These are phyloP conservation scores for Sugiyamaella japonica DNA, from an alignment of 1,139 yeast genomes.

Conservation along the genomic window DNA sequence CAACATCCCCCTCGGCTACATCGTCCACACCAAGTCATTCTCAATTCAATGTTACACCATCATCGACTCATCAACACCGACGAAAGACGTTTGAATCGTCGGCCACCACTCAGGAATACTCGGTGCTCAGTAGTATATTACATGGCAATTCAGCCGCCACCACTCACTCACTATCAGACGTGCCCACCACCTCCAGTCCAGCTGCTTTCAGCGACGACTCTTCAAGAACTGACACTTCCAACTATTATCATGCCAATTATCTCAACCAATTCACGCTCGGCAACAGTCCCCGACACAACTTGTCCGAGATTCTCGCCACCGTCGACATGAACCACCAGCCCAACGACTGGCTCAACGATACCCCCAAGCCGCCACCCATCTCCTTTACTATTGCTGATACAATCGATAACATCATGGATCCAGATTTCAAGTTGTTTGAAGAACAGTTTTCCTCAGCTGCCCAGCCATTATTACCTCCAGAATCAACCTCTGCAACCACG, in stretches of 20 bases:
- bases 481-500: background rate
- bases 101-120: conserved; percentile 79
- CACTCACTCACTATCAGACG: conserved; percentile 6
- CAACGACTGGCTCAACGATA: conserved; percentile 28
- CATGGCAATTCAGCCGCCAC: conserved; percentile 34
- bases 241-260: conserved; percentile 18
- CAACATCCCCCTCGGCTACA: background rate
- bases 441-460: background rate
- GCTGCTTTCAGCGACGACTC: conserved; percentile 33
- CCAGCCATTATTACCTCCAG: background rate
- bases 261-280: conserved; percentile 30
- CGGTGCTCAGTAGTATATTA: conserved; percentile 71
- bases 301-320: conserved; percentile 30
- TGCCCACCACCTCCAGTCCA: conserved; percentile 27
- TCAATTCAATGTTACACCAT: background rate
- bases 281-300: conserved; percentile 21
- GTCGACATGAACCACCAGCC: conserved; percentile 22
- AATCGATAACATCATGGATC: conserved; percentile 18
- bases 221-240: conserved; percentile 17
- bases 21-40: background rate
- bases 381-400: conserved; percentile 31
- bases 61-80: conserved; percentile 9
- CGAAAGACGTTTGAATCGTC: conserved; percentile 55
- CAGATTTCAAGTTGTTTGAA: conserved; percentile 14
- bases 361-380: conserved; percentile 31